Evolutionary conservation across 306 rosid genomes (phyloP).

Genomic region (Cicer bijugum): DNA sequence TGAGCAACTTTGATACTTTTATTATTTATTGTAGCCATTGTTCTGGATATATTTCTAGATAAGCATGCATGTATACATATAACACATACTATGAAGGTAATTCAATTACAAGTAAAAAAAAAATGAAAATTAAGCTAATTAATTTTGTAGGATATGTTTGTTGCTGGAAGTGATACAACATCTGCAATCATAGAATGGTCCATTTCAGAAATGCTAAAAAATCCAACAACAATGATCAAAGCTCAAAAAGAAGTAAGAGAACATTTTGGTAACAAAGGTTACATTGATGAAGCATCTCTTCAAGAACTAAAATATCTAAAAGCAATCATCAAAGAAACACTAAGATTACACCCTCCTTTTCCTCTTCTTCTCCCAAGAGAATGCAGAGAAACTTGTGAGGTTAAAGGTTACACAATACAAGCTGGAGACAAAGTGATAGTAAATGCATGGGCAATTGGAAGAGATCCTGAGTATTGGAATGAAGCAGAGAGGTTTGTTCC

Average conservation of each 20-base stretch:
- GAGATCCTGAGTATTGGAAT: constrained; percentile 43
- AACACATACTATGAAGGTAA: too few species aligned
- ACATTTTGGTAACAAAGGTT: constrained; percentile 20
- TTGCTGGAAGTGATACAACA: constrained; percentile 52
- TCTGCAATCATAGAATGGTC: constrained; percentile 47
- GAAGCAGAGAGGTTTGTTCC: constrained; percentile 42
- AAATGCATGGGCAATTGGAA: constrained; percentile 43
- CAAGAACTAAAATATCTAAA: constrained; percentile 35
- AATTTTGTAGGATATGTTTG: constrained; percentile 46
- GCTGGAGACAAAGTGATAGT: constrained; percentile 22
- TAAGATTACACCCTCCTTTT: constrained; percentile 46
- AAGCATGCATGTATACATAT: too few species aligned
- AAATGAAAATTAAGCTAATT: background rate
- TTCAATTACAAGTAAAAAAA: background rate
- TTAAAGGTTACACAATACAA: constrained; percentile 41
- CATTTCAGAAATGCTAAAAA: constrained; percentile 45
- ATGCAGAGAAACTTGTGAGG: constrained; percentile 39
- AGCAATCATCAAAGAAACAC: constrained; percentile 43
- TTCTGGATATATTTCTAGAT: too few species aligned
- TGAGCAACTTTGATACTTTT: too few species aligned
- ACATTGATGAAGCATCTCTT: constrained; percentile 17
- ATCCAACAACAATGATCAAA: constrained; percentile 44
- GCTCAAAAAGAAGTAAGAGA: constrained; percentile 46
- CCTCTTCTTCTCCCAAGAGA: constrained; percentile 50
- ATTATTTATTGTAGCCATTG: too few species aligned